Evolutionary conservation across 2,329 filamentous ascomycete genomes (phyloP), one percentile per base, ranked within the genome.

Genomic region (Tolypocladium inflatum): DNA sequence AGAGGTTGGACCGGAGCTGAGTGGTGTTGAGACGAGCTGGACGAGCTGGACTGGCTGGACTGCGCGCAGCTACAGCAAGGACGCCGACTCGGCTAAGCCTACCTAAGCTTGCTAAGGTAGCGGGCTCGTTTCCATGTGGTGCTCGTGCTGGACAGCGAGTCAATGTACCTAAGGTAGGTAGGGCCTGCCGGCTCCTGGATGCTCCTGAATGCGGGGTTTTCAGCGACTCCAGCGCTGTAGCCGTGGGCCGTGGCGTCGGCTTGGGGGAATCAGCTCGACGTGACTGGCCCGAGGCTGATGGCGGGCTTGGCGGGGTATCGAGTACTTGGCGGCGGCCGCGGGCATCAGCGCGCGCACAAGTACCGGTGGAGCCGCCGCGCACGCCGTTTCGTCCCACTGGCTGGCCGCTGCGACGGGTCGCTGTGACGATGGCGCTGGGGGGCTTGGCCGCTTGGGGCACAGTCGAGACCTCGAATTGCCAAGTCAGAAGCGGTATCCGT

Each of bases 261-360:
- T 3, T 21, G 26, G 45, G 54, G 35, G 50, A 26, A 55, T 58
- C 60, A 57, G 54, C 55, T 54, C 38, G 51, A 50, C 41, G 55
- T 63, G 59, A 61, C 45, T 62, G 60, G 61, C 59, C 58, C 54
- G 56, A 54, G 57, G 60, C 30, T 30, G 55, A 45, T 26, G 57
- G 55, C 58, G 42, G 56, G 52, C 60, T 58, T 26, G 57, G 55
- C 58, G 42, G 56, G 52, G 61, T 58, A 60, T 37, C 30, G 30
- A 17, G 55, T 57, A 43, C 58, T 10, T n/a, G 13, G 23, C 45
- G 23, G 45, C 45, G 26, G 45, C 45, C 45, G 45, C 45, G 45
- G 19, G 23, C 45, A 6, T 48, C 45, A 26, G 43, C 43, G 43
- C 21, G 21, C 11, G 26, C 13, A 11, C 43, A 33, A 19, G 48